Conservation (phyloP, 192 early-diverging fungal species). For the Entophlyctis helioformis region DNA sequence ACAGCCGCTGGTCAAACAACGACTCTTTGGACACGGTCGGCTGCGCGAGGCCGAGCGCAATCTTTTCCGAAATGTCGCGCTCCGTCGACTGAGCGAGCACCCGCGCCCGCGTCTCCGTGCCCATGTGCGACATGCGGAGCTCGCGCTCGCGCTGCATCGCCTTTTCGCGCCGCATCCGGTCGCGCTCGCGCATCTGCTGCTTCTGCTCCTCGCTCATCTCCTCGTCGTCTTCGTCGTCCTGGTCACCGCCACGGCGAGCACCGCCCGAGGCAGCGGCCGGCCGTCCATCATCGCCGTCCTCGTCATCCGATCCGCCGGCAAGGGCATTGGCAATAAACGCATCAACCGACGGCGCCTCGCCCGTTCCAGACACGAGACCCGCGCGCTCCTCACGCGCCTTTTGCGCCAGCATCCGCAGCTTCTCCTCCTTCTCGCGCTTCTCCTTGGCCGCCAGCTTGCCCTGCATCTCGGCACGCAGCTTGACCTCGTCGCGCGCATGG, state of each 20-base stretch:
- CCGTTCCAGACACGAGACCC: conserved; percentile 21
- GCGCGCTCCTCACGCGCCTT: conserved; percentile 81
- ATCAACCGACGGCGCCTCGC: conserved; percentile 6
- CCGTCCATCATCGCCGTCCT: conserved; percentile 16
- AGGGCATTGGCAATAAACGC: conserved; percentile 5
- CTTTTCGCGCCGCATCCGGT: conserved; percentile 72
- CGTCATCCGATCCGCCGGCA: conserved; percentile 4
- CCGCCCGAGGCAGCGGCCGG: too few species aligned
- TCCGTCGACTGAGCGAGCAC: conserved; percentile 44
- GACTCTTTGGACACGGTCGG: conserved; percentile 80
- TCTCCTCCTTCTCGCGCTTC: conserved; percentile 88
- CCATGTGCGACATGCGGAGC: conserved; percentile 77
- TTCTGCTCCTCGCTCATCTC: conserved; percentile 48
- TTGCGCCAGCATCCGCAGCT: conserved; percentile 81
- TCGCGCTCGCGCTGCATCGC: conserved; percentile 80
- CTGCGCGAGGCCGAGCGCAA: conserved; percentile 91
- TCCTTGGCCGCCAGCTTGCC: conserved; percentile 85
- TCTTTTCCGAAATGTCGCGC: conserved; percentile 97
- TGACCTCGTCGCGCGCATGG: conserved; percentile 88
- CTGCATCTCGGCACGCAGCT: conserved; percentile 81
- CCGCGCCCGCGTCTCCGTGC: conserved; percentile 73
- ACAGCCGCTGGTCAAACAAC: conserved; percentile 89
- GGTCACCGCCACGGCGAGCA: too few species aligned
- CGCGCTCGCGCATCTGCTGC: conserved; percentile 60
- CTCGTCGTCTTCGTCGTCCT: conserved; percentile 24